Conservation (phyloP, 1,284 basidiomycete genomes). For the Cerioporus squamosus region DNA sequence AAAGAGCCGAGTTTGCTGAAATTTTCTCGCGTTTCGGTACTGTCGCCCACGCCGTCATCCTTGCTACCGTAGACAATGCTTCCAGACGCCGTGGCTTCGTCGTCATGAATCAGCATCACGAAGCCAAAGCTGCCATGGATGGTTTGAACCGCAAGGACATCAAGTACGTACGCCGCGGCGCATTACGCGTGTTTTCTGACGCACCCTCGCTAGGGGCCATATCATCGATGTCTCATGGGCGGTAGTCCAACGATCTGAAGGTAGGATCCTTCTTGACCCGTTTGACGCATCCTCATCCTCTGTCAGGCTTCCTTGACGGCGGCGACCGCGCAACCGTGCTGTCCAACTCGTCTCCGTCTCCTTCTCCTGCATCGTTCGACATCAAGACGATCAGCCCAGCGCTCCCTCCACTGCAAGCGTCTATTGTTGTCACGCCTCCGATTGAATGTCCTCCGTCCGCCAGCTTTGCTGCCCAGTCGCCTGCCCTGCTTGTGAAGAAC, state of each 20-base stretch:
- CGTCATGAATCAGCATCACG: constrained; percentile 73
- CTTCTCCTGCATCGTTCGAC: constrained; percentile 36
- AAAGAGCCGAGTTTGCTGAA: constrained; percentile 61
- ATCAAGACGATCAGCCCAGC: constrained; percentile 22
- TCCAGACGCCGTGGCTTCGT: constrained; percentile 80
- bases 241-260: constrained; percentile 80
- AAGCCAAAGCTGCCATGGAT: constrained; percentile 69
- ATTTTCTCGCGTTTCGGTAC: constrained; percentile 66
- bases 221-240: constrained; percentile 80
- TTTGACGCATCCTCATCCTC: not conserved
- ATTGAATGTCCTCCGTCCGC: constrained; percentile 20
- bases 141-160: constrained; percentile 67
- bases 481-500: constrained; percentile 65
- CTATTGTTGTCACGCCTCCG: constrained; percentile 31
- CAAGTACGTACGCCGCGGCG: constrained; percentile 46
- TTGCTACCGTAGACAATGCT: constrained; percentile 79
- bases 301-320: constrained; percentile 76
- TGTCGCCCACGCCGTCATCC: constrained; percentile 74
- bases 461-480: constrained; percentile 29
- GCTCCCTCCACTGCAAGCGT: constrained; percentile 24
- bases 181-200: not conserved
- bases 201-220: constrained; percentile 54
- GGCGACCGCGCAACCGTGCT: constrained; percentile 71
- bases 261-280: constrained; percentile 36
- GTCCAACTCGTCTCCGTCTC: constrained; percentile 43